Evolutionary conservation across 768 basidiomycete genomes (phyloP).

Genomic region (Harrya chromipes): DNA sequence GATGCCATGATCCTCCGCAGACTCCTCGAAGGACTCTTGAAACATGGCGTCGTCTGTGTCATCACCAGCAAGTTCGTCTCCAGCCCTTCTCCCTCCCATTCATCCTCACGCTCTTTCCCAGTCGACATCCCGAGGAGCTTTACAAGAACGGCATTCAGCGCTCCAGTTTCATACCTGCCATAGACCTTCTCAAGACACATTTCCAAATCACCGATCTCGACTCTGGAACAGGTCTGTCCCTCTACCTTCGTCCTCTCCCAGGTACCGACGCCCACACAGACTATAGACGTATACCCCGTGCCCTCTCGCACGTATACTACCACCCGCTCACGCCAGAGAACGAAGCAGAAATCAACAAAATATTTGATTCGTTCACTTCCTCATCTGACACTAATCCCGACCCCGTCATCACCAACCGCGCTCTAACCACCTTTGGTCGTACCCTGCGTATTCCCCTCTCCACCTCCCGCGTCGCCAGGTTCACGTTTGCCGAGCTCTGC

Average conservation of each 20-base stretch:
- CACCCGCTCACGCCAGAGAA: conserved; percentile 71
- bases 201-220: conserved; percentile 91
- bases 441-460: conserved; percentile 74
- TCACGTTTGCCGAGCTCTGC: conserved; percentile 84
- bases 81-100: not conserved
- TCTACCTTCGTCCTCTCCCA: not conserved
- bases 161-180: conserved; percentile 90
- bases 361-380: conserved; percentile 72
- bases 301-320: conserved; percentile 92
- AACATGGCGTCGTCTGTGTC: conserved; percentile 88
- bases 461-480: conserved; percentile 76
- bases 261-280: conserved; percentile 45
- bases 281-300: conserved; percentile 91
- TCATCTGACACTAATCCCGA: conserved; percentile 35
- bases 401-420: conserved; percentile 56
- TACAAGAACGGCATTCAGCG: conserved; percentile 99
- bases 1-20: conserved; percentile 97
- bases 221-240: conserved; percentile 79
- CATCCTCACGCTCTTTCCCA: conserved; percentile 29
- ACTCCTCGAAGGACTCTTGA: conserved; percentile 80
- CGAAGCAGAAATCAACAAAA: conserved; percentile 68
- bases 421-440: conserved; percentile 90
- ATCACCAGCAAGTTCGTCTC: conserved; percentile 91
- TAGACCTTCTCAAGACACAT: conserved; percentile 84
- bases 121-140: conserved; percentile 94